These are phyloP conservation scores for Amanita pallidorosea DNA, from an alignment of 768 basidiomycete genomes.

Conservation along the genomic window DNA sequence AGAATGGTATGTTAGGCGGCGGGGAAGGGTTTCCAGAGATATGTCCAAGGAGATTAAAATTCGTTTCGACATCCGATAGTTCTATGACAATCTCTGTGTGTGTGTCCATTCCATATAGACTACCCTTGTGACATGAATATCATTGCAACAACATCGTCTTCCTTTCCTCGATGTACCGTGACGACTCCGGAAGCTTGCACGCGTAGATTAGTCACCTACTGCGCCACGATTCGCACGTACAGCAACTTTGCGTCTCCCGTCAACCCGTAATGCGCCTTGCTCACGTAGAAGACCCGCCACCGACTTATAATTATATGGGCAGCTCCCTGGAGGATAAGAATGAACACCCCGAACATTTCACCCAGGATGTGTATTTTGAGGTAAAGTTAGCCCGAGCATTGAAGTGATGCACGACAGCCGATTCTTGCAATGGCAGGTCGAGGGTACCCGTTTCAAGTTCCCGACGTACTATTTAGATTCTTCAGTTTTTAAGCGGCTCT, in stretches of 20 bases:
- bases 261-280: too few relatives aligned
- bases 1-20: background rate
- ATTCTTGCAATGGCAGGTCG: background rate
- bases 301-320: too few relatives aligned
- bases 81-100: background rate
- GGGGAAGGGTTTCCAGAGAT: background rate
- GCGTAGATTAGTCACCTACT: too few relatives aligned
- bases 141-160: too few relatives aligned
- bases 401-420: background rate
- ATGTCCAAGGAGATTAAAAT: background rate
- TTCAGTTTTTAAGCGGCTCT: background rate
- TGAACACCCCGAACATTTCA: background rate
- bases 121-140: too few relatives aligned
- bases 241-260: too few relatives aligned
- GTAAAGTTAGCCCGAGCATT: background rate
- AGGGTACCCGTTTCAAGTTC: background rate
- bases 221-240: too few relatives aligned
- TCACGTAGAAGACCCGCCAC: too few relatives aligned
- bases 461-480: background rate
- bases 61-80: background rate
- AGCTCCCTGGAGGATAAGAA: too few relatives aligned
- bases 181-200: too few relatives aligned
- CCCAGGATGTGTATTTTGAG: background rate
- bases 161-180: too few relatives aligned
- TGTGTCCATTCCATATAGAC: too few relatives aligned